Evolutionary conservation across 495 filamentous ascomycete genomes (phyloP).

Genomic region (Neurospora sp.): DNA sequence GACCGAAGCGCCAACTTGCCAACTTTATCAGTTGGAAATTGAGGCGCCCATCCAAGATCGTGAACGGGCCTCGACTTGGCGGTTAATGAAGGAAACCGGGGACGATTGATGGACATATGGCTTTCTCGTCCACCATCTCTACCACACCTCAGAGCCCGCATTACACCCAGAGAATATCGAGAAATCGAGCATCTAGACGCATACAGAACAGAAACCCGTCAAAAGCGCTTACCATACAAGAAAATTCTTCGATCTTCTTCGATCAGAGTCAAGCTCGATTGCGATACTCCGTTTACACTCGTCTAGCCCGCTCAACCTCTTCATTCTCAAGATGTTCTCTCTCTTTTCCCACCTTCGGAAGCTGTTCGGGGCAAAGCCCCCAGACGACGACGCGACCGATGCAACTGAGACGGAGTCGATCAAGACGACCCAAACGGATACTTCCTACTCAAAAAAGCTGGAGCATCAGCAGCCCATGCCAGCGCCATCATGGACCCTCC

Average conservation of each 20-base stretch:
- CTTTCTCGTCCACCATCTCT: not conserved
- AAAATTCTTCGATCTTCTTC: not conserved
- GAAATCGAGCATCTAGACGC: not conserved
- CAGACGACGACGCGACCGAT: not conserved
- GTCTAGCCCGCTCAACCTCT: no score
- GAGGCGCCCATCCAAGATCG: not conserved
- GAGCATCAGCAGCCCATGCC: not conserved
- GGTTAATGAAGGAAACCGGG: not conserved
- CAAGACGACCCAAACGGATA: not conserved
- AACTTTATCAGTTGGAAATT: not conserved
- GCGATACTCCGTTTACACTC: not conserved
- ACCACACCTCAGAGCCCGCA: not conserved
- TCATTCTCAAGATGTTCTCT: no score
- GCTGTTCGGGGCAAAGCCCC: not conserved
- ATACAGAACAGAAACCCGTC: not conserved
- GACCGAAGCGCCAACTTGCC: not conserved
- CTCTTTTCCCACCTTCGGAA: not conserved
- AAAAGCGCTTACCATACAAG: not conserved
- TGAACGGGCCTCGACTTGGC: not conserved
- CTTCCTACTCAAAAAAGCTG: not conserved
- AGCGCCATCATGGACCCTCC: not conserved
- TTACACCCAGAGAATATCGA: not conserved
- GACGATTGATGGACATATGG: not conserved
- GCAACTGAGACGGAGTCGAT: not conserved
- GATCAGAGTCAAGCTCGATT: not conserved